These are phyloP conservation scores for Cantharellus anzutake DNA, from an alignment of 768 basidiomycete genomes.

Conservation along the genomic window DNA sequence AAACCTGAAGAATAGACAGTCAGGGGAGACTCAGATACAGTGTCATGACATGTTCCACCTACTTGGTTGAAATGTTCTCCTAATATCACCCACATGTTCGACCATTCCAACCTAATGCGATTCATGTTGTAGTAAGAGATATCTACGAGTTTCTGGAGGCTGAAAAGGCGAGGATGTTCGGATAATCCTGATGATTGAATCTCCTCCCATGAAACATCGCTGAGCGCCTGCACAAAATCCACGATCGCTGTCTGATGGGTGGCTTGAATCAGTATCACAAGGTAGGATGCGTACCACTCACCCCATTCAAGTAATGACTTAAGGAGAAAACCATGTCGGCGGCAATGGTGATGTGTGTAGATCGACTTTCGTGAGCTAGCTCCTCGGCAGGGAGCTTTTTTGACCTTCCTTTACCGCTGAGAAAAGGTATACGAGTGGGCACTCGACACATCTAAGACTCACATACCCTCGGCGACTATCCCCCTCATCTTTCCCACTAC, in stretches of 20 bases:
- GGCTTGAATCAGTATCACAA: not conserved
- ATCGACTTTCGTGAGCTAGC: constrained; percentile 88
- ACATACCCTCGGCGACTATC: constrained; percentile 69
- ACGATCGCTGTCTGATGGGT: constrained; percentile 72
- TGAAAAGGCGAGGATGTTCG: constrained; percentile 87
- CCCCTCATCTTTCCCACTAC: constrained; percentile 68
- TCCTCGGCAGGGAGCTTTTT: constrained; percentile 58
- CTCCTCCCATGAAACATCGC: constrained; percentile 98
- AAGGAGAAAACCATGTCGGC: constrained; percentile 99
- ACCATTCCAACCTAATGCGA: constrained; percentile 96
- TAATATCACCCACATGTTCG: constrained; percentile 89
- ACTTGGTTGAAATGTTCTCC: constrained; percentile 99
- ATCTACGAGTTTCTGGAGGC: constrained; percentile 92
- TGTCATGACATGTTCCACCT: constrained; percentile 9
- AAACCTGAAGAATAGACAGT: constrained; percentile 40
- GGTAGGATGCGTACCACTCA: constrained; percentile 17
- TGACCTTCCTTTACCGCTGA: constrained; percentile 1
- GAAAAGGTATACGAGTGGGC: not conserved
- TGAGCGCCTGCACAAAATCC: constrained; percentile 89
- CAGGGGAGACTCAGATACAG: not conserved
- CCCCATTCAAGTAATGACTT: constrained; percentile 86
- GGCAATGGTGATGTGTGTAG: constrained; percentile 94
- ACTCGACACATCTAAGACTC: not conserved
- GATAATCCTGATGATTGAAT: constrained; percentile 94
- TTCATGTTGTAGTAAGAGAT: constrained; percentile 99